Evolutionary conservation across 441 rosid genomes (phyloP).

Genomic region (Jatropha podagrica): DNA sequence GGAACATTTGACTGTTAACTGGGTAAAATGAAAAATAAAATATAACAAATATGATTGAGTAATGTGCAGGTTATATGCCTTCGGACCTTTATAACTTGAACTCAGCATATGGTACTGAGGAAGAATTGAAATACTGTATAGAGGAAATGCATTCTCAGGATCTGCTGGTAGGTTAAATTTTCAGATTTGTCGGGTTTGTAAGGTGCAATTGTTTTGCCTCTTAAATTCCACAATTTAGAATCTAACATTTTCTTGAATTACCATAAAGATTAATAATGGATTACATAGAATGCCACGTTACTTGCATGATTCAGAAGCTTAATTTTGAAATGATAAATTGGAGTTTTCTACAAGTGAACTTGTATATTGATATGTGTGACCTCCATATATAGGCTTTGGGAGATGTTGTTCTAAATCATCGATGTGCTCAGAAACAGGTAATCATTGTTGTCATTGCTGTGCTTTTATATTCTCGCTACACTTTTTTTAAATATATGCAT

Average conservation of each 20-base stretch:
- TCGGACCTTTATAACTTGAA: conserved; percentile 60
- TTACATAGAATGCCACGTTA: background rate
- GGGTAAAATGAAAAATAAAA: background rate
- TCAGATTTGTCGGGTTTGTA: background rate
- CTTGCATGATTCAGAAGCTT: background rate
- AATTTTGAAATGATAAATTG: background rate
- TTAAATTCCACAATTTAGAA: background rate
- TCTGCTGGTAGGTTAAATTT: conserved; percentile 37
- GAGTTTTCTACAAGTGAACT: background rate
- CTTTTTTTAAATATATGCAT: background rate
- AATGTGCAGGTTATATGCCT: conserved; percentile 54
- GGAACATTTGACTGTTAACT: no score
- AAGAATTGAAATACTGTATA: conserved; percentile 49
- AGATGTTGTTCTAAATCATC: conserved; percentile 54
- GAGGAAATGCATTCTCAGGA: conserved; percentile 52
- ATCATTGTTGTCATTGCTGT: background rate
- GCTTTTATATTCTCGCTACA: background rate
- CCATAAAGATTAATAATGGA: background rate
- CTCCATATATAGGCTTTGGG: conserved; percentile 42
- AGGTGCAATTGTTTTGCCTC: background rate
- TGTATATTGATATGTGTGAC: conserved; percentile 11
- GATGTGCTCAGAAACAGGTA: conserved; percentile 57
- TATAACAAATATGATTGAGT: background rate
- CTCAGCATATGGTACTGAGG: conserved; percentile 49
- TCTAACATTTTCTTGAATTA: background rate